A percentile compares a stretch with the other conserved stretches of the same genome.
phyloP scores from a whole-genome alignment of 768 basidiomycete species.

The Rhizopogon sp. region DNA sequence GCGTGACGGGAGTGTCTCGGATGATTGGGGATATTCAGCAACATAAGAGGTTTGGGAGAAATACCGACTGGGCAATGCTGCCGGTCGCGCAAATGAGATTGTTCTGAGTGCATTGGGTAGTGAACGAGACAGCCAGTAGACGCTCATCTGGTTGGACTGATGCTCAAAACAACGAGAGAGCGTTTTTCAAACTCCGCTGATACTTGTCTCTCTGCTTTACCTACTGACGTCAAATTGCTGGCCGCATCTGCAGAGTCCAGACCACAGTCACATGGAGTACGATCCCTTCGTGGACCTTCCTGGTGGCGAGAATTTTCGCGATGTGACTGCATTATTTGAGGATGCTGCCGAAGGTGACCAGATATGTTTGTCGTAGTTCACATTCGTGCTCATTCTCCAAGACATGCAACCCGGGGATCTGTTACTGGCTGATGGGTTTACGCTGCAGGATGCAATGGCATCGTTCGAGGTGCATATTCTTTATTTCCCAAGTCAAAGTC shows the following conservation, averaged over 20 bases:
- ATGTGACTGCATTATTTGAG: constrained; percentile 57
- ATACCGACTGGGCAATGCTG: not conserved
- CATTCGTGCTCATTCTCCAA: constrained; percentile 17
- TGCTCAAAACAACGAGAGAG: not conserved
- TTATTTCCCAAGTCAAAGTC: not conserved
- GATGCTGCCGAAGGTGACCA: constrained; percentile 56
- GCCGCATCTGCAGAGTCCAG: not conserved
- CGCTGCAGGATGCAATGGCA: constrained; percentile 88
- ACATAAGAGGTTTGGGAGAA: not conserved
- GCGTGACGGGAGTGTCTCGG: constrained; percentile 16
- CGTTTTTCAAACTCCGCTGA: constrained; percentile 26
- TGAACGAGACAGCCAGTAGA: too few relatives aligned
- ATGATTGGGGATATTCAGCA: constrained; percentile 2
- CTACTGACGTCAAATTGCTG: not conserved
- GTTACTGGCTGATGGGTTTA: constrained; percentile 64
- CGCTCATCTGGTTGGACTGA: constrained; percentile 1
- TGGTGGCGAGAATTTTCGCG: constrained; percentile 55
- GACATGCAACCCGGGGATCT: constrained; percentile 64
- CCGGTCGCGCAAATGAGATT: too few relatives aligned
- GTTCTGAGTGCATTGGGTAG: too few relatives aligned
- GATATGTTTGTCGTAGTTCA: not conserved
- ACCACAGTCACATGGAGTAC: constrained; percentile 14
- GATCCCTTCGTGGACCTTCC: constrained; percentile 30
- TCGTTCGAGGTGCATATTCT: constrained; percentile 67
- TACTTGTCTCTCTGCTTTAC: not conserved